phyloP scores from a whole-genome alignment of 371 early-diverging fungal species.

The Entomophthora muscae region DNA sequence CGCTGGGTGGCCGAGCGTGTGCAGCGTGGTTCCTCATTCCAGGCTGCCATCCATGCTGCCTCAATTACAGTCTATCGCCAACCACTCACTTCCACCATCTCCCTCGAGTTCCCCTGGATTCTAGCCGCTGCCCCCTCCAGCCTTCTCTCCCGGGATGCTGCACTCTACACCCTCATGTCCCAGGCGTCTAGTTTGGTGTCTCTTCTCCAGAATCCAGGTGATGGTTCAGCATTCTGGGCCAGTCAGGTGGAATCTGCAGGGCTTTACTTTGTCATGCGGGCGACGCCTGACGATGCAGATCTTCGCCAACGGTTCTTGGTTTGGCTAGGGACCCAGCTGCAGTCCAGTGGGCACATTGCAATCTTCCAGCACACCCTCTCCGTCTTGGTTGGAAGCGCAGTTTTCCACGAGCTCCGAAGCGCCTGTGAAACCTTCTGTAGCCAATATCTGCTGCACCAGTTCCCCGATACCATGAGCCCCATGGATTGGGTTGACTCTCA shows the following conservation, averaged over 20 bases:
- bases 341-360: not conserved
- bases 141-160: not conserved
- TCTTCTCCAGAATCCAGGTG: not conserved
- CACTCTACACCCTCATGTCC: not conserved
- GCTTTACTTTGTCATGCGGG: not conserved
- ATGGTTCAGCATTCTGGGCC: not conserved
- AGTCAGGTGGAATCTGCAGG: not conserved
- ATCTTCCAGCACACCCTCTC: not conserved
- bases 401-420: not conserved
- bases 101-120: not conserved
- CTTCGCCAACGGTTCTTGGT: not conserved
- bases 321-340: not conserved
- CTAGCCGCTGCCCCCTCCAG: not conserved
- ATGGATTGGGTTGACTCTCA: not conserved
- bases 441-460: not conserved
- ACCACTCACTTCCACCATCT: not conserved
- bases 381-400: not conserved
- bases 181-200: not conserved
- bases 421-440: not conserved
- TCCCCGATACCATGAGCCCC: not conserved
- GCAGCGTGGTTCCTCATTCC: conserved; percentile 25
- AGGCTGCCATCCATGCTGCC: not conserved
- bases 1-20: conserved; percentile 41
- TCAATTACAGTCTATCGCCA: not conserved
- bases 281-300: not conserved